Percentiles rank a stretch among this genome's conserved stretches.
Conservation (phyloP, 768 basidiomycete genomes). For the Russula griseocarnosa region DNA sequence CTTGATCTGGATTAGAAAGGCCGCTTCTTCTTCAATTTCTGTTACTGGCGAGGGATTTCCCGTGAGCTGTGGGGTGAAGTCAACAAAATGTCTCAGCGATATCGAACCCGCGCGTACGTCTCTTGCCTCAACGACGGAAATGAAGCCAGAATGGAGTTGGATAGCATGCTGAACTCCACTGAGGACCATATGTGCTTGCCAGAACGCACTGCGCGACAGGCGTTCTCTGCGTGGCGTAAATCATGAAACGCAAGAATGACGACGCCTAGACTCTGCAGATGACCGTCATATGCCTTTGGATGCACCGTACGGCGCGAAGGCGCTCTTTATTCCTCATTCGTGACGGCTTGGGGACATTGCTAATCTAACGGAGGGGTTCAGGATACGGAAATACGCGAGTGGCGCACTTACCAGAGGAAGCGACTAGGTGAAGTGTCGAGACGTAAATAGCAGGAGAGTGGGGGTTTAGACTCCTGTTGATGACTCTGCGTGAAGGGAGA, state of each 20-base stretch:
- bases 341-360: conserved; percentile 14
- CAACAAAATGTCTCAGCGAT: background rate
- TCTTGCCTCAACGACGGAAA: conserved; percentile 27
- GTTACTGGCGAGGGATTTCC: conserved; percentile 26
- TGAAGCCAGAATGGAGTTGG: conserved; percentile 24
- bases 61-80: conserved; percentile 19
- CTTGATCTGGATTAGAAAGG: conserved; percentile 26
- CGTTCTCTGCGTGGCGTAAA: conserved; percentile 24
- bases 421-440: conserved; percentile 30
- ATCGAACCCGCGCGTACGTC: conserved; percentile 21
- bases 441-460: conserved; percentile 3
- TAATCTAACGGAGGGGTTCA: conserved; percentile 26
- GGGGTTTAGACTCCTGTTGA: background rate
- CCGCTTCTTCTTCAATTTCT: conserved; percentile 28
- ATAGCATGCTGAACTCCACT: conserved; percentile 15
- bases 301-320: conserved; percentile 22
- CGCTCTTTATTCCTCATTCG: conserved; percentile 23
- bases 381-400: background rate
- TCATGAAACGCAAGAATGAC: conserved; percentile 29
- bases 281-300: conserved; percentile 28
- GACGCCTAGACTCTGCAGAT: conserved; percentile 22
- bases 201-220: conserved; percentile 23
- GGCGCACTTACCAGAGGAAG: conserved; percentile 31
- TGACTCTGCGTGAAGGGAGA: conserved; percentile 1
- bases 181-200: conserved; percentile 18